Base-by-base conservation (phyloP, 768 basidiomycete species). In the Lentinula raphanica region DNA sequence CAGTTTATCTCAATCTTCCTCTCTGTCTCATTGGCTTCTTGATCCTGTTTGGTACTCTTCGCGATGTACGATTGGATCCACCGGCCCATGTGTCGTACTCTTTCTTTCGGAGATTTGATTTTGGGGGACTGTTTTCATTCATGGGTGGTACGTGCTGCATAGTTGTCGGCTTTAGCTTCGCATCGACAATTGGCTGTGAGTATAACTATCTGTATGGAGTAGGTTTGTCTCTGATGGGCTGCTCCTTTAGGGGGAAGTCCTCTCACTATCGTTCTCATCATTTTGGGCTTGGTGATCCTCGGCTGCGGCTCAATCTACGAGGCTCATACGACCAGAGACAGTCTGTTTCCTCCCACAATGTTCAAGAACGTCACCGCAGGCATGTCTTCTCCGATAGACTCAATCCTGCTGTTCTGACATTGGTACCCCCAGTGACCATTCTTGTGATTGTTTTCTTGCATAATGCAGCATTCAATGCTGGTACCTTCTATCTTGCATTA, bases 1-100 rank as follows among this genome's bases (percentile, higher is more conserved):
- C 69, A 93, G 91, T 94, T 69, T 92, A 85, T 68, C 78, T 94
- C 69, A 94, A 93, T 72, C 76, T 93, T 48, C 91, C 91, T 19
- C 74, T 93, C 56, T 89, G 87, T 67, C 66, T 81, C 27, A 61
- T 84, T 25, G 86, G 87, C 21, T 78, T 79, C 59, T 58, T 81
- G 9, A 76, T 90, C 8, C 73, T 92, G 21, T 67, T 69, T 19
- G 49, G 81, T 29, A 85, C 88, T n/a, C 79, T 93, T 50, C 83
- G 82, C 60, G 72, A 70, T 35, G 79, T 90, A 35, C 65, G 74
- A 32, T 69, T 88, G 21, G 72, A 76, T 19, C 71, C 70, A 44
- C 62, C 80, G 15, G 67, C 72, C 25, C 72, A 77, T 55, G 74
- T 80, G 42, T 85, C 87, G 8, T 68, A 69, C 58, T 71, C 67